These are phyloP conservation scores for Volvox reticuliferus DNA, from an alignment of 139 green algal genomes.

Conservation along the genomic window DNA sequence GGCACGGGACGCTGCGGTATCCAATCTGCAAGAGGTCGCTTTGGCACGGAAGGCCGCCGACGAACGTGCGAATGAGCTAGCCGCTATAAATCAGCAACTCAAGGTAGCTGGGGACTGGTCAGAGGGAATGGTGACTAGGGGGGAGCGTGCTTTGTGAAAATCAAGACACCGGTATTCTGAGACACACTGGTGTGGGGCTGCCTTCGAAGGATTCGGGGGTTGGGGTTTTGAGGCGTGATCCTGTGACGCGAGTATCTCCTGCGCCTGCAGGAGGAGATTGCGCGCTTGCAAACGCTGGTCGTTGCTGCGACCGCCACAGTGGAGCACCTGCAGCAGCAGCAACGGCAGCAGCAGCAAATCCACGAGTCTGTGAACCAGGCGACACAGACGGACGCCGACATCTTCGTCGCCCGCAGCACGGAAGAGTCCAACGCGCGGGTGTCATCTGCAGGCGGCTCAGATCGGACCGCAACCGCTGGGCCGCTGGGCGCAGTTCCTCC, in stretches of 20 bases:
- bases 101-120: not conserved
- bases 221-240: not conserved
- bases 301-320: not conserved
- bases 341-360: too few species aligned
- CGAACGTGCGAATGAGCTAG: not conserved
- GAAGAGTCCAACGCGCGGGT: too few species aligned
- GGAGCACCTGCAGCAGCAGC: constrained; percentile 4
- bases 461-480: too few species aligned
- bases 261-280: constrained; percentile 8
- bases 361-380: too few species aligned
- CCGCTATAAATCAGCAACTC: not conserved
- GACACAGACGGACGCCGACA: too few species aligned
- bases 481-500: not conserved
- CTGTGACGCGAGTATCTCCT: not conserved
- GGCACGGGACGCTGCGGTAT: constrained; percentile 12
- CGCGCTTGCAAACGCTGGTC: not conserved
- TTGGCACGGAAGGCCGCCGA: not conserved
- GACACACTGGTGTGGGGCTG: too few species aligned
- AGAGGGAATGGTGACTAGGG: not conserved
- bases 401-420: too few species aligned
- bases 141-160: too few species aligned
- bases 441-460: too few species aligned
- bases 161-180: too few species aligned
- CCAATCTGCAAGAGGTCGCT: not conserved
- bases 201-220: not conserved